Evolutionary conservation across 495 filamentous ascomycete genomes (phyloP).

Genomic region (Terfezia boudieri): DNA sequence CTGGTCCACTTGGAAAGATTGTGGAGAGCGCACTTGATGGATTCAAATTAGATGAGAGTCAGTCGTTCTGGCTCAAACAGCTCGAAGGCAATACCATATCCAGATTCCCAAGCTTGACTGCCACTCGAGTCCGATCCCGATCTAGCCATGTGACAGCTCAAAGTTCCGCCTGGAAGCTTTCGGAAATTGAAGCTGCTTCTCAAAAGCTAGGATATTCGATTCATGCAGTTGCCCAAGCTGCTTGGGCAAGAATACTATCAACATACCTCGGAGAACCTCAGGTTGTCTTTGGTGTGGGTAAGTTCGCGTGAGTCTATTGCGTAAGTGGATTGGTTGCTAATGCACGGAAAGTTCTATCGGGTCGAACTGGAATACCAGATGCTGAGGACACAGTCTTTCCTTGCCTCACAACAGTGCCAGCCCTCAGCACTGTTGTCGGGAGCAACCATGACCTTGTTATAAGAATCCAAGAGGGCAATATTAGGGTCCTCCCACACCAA

Average conservation of each 20-base stretch:
- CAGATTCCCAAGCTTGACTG: constrained; percentile 47
- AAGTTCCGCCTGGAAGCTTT: constrained; percentile 20
- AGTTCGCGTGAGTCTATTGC: background rate
- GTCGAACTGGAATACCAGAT: constrained; percentile 31
- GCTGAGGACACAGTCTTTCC: constrained; percentile 40
- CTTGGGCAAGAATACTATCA: constrained; percentile 48
- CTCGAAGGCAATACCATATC: constrained; percentile 31
- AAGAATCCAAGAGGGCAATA: constrained; percentile 38
- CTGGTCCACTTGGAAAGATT: constrained; percentile 28
- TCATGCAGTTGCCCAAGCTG: constrained; percentile 47
- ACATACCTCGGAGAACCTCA: constrained; percentile 46
- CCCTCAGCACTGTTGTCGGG: constrained; percentile 27
- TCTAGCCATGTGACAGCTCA: constrained; percentile 22
- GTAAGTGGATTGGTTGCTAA: constrained; percentile 1
- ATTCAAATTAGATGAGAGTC: constrained; percentile 15
- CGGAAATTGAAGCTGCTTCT: constrained; percentile 30
- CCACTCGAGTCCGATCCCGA: constrained; percentile 26
- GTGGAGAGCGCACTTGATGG: constrained; percentile 19
- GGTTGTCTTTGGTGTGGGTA: constrained; percentile 37
- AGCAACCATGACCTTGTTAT: constrained; percentile 33
- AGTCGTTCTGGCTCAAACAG: constrained; percentile 38
- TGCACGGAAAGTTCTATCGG: constrained; percentile 30
- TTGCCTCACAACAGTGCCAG: constrained; percentile 50
- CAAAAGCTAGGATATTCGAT: constrained; percentile 36
- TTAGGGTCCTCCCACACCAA: constrained; percentile 38